Evolutionary conservation across 495 filamentous ascomycete species (phyloP).

Genomic region (Aspergillus diversus): DNA sequence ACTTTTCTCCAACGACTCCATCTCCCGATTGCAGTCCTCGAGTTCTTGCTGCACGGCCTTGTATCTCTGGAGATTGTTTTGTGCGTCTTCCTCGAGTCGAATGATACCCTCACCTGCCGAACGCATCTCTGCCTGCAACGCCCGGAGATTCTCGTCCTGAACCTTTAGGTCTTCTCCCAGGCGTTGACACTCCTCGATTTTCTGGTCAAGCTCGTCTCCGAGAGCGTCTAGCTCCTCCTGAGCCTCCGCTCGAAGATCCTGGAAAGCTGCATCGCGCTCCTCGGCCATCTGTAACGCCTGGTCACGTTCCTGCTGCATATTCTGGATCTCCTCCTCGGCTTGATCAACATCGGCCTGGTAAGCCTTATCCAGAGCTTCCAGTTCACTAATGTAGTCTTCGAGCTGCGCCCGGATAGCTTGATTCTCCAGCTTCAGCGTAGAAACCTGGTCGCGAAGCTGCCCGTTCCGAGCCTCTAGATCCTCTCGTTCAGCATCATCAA

Average conservation of each 20-base stretch:
- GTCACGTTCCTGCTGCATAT: slow-evolving; percentile 83
- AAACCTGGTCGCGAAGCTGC: slow-evolving; percentile 82
- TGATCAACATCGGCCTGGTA: slow-evolving; percentile 78
- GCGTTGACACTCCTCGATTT: slow-evolving; percentile 71
- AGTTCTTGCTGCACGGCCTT: slow-evolving; percentile 77
- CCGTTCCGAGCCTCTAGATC: slow-evolving; percentile 81
- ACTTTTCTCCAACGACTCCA: slow-evolving; percentile 74
- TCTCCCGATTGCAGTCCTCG: slow-evolving; percentile 72
- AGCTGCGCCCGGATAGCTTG: slow-evolving; percentile 77
- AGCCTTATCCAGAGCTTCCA: slow-evolving; percentile 65
- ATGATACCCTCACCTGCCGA: slow-evolving; percentile 84
- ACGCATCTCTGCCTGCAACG: slow-evolving; percentile 87
- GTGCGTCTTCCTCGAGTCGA: slow-evolving; percentile 83
- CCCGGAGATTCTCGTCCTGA: slow-evolving; percentile 75
- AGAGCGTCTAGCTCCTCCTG: slow-evolving; percentile 83
- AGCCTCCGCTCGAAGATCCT: slow-evolving; percentile 76
- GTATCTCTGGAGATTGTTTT: slow-evolving; percentile 64
- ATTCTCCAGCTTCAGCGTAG: slow-evolving; percentile 80
- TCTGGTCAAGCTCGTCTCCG: slow-evolving; percentile 76
- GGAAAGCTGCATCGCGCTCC: slow-evolving; percentile 78
- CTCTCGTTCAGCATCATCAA: slow-evolving; percentile 83
- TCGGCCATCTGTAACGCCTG: slow-evolving; percentile 78
- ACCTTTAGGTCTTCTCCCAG: slow-evolving; percentile 60
- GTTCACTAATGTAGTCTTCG: slow-evolving; percentile 65
- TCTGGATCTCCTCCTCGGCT: slow-evolving; percentile 76